Conservation (phyloP, 352 stramenopile genomes). For the Elongisporangium anandrum region DNA sequence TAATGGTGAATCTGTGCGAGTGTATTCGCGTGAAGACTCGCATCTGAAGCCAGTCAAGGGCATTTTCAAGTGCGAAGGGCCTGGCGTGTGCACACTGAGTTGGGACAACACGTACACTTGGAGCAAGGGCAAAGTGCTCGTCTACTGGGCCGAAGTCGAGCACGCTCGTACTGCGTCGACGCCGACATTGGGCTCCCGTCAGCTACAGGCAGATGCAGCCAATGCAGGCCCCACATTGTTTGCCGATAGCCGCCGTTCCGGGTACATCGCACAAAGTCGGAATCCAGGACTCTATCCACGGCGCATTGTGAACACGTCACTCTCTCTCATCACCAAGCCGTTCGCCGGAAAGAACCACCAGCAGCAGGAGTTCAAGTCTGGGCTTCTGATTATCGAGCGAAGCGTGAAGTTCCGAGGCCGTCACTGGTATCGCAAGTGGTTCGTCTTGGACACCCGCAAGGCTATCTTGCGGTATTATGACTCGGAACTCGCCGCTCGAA, state of each 20-base stretch:
- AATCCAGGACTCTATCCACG: conserved; percentile 58
- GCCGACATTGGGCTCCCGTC: not conserved
- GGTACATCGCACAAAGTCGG: conserved; percentile 65
- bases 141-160: conserved; percentile 76
- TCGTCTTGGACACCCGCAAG: conserved; percentile 60
- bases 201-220: not conserved
- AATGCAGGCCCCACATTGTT: not conserved
- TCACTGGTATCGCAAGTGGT: conserved; percentile 83
- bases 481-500: conserved; percentile 47
- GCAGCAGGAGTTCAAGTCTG: conserved; percentile 32
- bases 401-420: conserved; percentile 64
- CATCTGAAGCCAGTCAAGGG: conserved; percentile 60
- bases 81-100: conserved; percentile 59
- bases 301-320: conserved; percentile 63
- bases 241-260: conserved; percentile 36
- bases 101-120: conserved; percentile 86
- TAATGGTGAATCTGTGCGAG: conserved; percentile 45
- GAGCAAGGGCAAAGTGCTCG: conserved; percentile 69
- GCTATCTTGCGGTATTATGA: conserved; percentile 73
- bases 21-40: conserved; percentile 66
- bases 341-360: conserved; percentile 28
- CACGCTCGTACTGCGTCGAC: conserved; percentile 5
- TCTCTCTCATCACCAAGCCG: conserved; percentile 69
- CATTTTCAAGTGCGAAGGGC: conserved; percentile 39
- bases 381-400: conserved; percentile 63